phyloP scores from a whole-genome alignment of 441 rosid genomes.

The Gossypium aridum region DNA sequence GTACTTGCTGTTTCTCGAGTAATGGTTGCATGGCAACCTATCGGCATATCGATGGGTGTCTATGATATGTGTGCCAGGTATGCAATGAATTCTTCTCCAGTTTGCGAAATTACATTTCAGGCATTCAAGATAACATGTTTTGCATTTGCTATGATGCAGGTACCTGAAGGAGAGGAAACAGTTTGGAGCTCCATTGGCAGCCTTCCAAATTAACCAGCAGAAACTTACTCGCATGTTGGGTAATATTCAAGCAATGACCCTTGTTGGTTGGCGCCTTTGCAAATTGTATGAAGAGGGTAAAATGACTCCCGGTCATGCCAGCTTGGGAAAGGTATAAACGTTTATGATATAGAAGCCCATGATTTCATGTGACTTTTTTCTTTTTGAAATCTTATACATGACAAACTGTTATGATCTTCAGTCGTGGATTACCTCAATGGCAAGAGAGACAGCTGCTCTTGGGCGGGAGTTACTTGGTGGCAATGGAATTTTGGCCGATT shows the following conservation, averaged over 20 bases:
- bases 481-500: conserved; percentile 79
- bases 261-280: conserved; percentile 95
- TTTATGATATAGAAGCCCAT: neutral
- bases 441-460: conserved; percentile 74
- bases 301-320: conserved; percentile 93
- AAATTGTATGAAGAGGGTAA: conserved; percentile 71
- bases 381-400: neutral
- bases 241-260: conserved; percentile 82
- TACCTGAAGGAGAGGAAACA: conserved; percentile 89
- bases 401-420: conserved; percentile 21
- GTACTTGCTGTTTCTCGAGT: conserved; percentile 93
- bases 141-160: conserved; percentile 31
- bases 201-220: conserved; percentile 89
- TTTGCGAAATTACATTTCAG: neutral
- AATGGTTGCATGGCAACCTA: conserved; percentile 95
- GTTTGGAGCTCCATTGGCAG: conserved; percentile 94
- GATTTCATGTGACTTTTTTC: neutral
- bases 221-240: conserved; percentile 88
- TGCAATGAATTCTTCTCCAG: neutral
- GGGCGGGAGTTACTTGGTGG: conserved; percentile 94
- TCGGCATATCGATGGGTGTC: conserved; percentile 88
- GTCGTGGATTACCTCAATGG: conserved; percentile 75
- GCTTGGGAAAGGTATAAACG: conserved; percentile 81
- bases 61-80: conserved; percentile 98
- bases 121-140: neutral